These are phyloP conservation scores for Aspergillus viridinutans DNA, from an alignment of 2,329 filamentous ascomycete genomes.

Conservation along the genomic window DNA sequence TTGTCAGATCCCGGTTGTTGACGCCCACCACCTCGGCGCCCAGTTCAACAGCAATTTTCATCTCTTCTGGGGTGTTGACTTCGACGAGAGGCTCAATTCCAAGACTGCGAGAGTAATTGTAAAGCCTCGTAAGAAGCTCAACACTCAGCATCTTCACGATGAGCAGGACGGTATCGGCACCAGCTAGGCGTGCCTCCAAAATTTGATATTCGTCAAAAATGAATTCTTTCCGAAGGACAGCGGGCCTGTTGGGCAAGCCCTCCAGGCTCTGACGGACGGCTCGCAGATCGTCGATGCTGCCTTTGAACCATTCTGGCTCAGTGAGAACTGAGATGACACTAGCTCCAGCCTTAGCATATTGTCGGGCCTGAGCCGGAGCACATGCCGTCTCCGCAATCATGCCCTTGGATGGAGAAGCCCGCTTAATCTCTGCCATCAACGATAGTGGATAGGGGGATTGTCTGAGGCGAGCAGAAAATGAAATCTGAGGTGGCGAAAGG, in stretches of 20 bases:
- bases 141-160: conserved; percentile 97
- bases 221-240: conserved; percentile 91
- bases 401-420: conserved; percentile 93
- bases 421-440: conserved; percentile 95
- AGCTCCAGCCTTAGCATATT: conserved; percentile 88
- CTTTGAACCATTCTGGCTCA: conserved; percentile 98
- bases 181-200: conserved; percentile 84
- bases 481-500: conserved; percentile 76
- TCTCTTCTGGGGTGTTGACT: conserved; percentile 91
- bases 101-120: conserved; percentile 80
- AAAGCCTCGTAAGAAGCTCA: conserved; percentile 69
- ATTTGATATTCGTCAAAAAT: conserved; percentile 99
- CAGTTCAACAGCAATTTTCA: conserved; percentile 78
- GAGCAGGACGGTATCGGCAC: conserved; percentile 88
- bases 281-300: conserved; percentile 87
- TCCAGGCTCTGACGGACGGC: conserved; percentile 84
- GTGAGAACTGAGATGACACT: conserved; percentile 98
- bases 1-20: conserved; percentile 95
- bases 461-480: conserved; percentile 72
- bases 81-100: conserved; percentile 98
- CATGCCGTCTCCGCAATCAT: conserved; percentile 84
- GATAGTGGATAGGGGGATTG: conserved; percentile 84
- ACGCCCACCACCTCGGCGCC: conserved; percentile 92
- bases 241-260: conserved; percentile 86
- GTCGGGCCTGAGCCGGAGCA: conserved; percentile 82